A percentile compares a stretch with the other conserved stretches of the same genome.
phyloP scores from a whole-genome alignment of 495 filamentous ascomycete genomes.

The Annulohypoxylon stygium region DNA sequence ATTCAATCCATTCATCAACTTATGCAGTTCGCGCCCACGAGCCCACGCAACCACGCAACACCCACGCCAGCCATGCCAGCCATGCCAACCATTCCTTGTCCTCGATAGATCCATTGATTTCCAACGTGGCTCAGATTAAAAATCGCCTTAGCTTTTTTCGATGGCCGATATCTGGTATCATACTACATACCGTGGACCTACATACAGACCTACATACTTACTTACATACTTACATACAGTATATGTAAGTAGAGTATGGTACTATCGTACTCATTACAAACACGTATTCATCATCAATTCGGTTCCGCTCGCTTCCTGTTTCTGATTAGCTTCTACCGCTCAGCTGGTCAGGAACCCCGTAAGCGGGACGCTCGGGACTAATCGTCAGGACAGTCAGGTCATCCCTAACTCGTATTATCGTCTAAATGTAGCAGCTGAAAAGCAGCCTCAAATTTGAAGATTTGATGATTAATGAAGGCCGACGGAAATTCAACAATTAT shows the following conservation, averaged over 20 bases:
- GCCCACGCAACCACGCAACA: constrained; percentile 9
- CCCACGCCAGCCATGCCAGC: constrained; percentile 6
- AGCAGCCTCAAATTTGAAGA: constrained; percentile 3
- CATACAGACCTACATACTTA: too few relatives aligned
- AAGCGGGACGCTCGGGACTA: constrained; percentile 16
- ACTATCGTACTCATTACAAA: constrained; percentile 33
- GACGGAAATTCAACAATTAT: not conserved
- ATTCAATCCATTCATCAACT: constrained; percentile 21
- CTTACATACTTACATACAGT: too few relatives aligned
- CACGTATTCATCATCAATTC: constrained; percentile 40
- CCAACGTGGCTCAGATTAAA: constrained; percentile 26
- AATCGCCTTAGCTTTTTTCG: constrained; percentile 14
- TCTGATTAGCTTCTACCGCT: constrained; percentile 22
- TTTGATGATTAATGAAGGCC: not conserved
- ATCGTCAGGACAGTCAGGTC: constrained; percentile 10
- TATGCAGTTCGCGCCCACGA: constrained; percentile 28
- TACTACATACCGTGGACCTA: too few relatives aligned
- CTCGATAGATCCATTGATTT: constrained; percentile 11
- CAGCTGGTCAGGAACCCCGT: constrained; percentile 2
- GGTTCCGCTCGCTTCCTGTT: constrained; percentile 1
- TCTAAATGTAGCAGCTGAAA: constrained; percentile 11
- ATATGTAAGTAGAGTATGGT: too few relatives aligned
- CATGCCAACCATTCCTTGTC: constrained; percentile 1
- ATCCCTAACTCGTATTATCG: not conserved
- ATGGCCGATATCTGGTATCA: constrained; percentile 15